Conservation (phyloP, 1,284 basidiomycete genomes). For the Cryptococcus sp. region DNA sequence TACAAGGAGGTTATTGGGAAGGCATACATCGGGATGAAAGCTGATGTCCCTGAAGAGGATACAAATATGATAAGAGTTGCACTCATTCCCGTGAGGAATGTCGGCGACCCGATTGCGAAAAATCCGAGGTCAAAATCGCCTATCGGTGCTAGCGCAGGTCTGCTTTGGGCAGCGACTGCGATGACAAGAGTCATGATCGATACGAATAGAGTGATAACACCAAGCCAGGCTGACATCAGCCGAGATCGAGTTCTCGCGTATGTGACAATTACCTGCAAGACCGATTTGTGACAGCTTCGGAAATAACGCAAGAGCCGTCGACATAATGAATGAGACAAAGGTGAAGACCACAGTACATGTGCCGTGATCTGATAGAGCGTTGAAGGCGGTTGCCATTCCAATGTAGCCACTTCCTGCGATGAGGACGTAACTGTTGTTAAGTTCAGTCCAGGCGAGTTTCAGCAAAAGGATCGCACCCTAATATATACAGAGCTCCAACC, state of each 20-base stretch:
- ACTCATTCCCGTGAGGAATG: constrained; percentile 12
- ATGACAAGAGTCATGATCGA: constrained; percentile 29
- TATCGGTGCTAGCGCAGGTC: constrained; percentile 34
- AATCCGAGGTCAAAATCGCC: constrained; percentile 8
- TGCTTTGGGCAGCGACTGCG: constrained; percentile 31
- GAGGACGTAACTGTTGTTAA: constrained; percentile 16
- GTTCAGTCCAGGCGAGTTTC: neutral
- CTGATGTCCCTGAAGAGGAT: constrained; percentile 9
- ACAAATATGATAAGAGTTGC: constrained; percentile 17
- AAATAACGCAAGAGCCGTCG: constrained; percentile 1
- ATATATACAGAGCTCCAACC: constrained; percentile 12
- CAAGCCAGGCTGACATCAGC: neutral
- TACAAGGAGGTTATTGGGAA: neutral
- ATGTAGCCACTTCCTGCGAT: constrained; percentile 13
- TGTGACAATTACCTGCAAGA: constrained; percentile 1
- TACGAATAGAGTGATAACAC: neutral
- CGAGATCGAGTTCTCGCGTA: neutral
- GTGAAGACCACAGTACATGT: constrained; percentile 13
- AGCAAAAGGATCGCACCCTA: constrained; percentile 4
- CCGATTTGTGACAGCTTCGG: constrained; percentile 2
- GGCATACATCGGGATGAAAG: constrained; percentile 12
- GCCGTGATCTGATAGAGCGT: constrained; percentile 18
- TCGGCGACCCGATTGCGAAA: constrained; percentile 7
- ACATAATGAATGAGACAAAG: constrained; percentile 3
- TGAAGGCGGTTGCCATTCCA: constrained; percentile 22